Percentiles rank a stretch among this genome's conserved stretches.
Evolutionary conservation across 352 stramenopile genomes (phyloP).

Genomic region (Pythium rishiriense): DNA sequence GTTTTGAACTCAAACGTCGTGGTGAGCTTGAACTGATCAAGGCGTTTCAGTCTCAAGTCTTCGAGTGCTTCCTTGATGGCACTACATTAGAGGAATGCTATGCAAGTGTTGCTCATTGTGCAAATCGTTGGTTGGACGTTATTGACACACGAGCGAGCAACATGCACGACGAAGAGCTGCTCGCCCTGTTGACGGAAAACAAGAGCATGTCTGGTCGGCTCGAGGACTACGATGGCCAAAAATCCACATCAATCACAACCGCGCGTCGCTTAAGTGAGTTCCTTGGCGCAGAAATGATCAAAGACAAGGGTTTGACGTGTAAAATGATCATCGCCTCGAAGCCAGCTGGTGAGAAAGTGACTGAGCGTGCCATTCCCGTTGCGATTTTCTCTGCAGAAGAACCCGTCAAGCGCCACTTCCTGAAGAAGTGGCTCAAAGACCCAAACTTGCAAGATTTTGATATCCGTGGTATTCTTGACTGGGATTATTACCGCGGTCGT

Average conservation of each 20-base stretch:
- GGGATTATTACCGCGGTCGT: slow-evolving; percentile 96
- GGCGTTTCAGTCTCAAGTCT: slow-evolving; percentile 98
- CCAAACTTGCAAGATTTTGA: slow-evolving; percentile 92
- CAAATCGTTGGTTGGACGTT: slow-evolving; percentile 99
- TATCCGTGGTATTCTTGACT: slow-evolving; percentile 96
- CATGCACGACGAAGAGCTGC: slow-evolving; percentile 96
- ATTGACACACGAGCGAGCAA: slow-evolving; percentile 94
- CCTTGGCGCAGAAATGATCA: slow-evolving; percentile 97
- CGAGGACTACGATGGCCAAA: slow-evolving; percentile 97
- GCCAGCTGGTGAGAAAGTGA: slow-evolving; percentile 95
- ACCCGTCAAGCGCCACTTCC: slow-evolving; percentile 93
- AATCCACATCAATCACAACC: slow-evolving; percentile 98
- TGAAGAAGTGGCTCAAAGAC: slow-evolving; percentile 98
- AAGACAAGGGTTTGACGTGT: slow-evolving; percentile 98
- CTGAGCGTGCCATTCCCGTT: slow-evolving; percentile 96
- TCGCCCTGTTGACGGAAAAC: slow-evolving; percentile 99
- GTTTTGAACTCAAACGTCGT: slow-evolving; percentile 99
- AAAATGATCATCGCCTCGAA: slow-evolving; percentile 97
- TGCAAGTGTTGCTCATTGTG: slow-evolving; percentile 93
- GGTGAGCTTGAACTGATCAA: slow-evolving; percentile 99
- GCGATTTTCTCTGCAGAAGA: slow-evolving; percentile 98
- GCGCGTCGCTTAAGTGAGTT: slow-evolving; percentile 97
- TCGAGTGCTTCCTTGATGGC: slow-evolving; percentile 97
- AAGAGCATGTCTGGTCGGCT: slow-evolving; percentile 97
- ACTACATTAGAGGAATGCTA: slow-evolving; percentile 95